Conservation (phyloP, 1,284 basidiomycete species). For the Austropuccinia psidii region DNA sequence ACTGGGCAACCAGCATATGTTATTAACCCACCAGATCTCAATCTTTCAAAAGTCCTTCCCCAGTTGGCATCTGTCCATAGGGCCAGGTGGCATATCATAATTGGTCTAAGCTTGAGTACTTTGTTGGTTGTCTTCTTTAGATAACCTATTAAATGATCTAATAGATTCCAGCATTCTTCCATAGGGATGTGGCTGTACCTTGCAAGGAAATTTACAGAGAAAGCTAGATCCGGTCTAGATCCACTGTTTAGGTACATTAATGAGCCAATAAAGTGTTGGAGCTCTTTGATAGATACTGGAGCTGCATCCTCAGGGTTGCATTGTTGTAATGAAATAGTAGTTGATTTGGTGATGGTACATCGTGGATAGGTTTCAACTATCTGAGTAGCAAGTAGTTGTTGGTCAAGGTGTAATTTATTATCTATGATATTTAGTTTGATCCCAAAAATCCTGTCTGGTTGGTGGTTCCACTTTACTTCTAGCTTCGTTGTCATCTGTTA, state of each 20-base stretch:
- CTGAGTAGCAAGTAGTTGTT: not conserved
- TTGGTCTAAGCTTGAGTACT: not conserved
- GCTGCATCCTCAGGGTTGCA: no score
- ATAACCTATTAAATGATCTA: not conserved
- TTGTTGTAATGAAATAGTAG: not conserved
- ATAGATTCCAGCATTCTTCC: not conserved
- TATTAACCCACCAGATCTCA: not conserved
- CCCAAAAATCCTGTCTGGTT: not conserved
- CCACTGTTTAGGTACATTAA: not conserved
- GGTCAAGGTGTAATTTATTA: not conserved
- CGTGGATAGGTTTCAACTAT: not conserved
- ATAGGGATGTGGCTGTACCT: not conserved
- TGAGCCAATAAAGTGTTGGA: not conserved
- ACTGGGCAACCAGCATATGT: not conserved
- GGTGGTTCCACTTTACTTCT: not conserved
- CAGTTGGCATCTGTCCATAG: slow-evolving; percentile 3
- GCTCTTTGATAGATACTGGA: not conserved
- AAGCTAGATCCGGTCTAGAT: not conserved
- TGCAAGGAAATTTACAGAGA: not conserved
- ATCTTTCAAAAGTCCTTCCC: not conserved
- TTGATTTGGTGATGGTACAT: not conserved
- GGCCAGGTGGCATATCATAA: no score
- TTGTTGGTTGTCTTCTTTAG: not conserved
- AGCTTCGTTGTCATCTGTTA: not conserved
- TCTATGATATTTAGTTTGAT: not conserved